phyloP scores from a whole-genome alignment of 441 rosid species.

The Metrosideros polymorpha region DNA sequence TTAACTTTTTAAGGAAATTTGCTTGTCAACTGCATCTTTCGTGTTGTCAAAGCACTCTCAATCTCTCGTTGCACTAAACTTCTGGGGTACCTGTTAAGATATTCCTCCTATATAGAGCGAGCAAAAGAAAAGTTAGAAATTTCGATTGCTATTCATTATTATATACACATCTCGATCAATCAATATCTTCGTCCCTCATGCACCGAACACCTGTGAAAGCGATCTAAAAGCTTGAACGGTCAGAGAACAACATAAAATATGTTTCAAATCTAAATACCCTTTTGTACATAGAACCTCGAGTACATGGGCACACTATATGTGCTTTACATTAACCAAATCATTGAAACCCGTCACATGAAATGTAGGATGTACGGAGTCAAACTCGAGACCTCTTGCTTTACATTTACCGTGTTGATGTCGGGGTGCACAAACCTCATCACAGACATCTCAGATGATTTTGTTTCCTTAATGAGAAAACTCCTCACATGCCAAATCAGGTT shows the following conservation, averaged over 20 bases:
- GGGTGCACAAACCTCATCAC: not conserved
- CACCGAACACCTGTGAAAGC: not conserved
- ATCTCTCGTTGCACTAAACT: not conserved
- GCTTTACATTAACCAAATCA: not conserved
- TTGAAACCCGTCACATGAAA: not conserved
- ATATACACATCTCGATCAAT: not conserved
- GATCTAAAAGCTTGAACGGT: too few relatives aligned
- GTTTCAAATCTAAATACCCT: too few relatives aligned
- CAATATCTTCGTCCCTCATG: fast-evolving
- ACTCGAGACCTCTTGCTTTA: not conserved
- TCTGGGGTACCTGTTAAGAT: not conserved
- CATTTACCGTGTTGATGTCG: not conserved
- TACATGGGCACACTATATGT: not conserved
- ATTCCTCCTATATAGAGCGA: not conserved
- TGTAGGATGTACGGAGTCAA: not conserved
- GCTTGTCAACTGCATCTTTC: not conserved
- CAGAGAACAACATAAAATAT: too few relatives aligned
- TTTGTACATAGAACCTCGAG: not conserved
- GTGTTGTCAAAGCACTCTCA: not conserved
- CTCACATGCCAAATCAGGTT: not conserved
- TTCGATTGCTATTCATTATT: not conserved
- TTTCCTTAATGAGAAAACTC: not conserved
- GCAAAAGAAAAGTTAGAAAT: not conserved
- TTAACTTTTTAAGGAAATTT: not conserved
- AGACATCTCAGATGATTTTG: not conserved